These are phyloP conservation scores for Tolypocladium inflatum DNA, from an alignment of 2,329 filamentous ascomycete genomes.

Conservation along the genomic window DNA sequence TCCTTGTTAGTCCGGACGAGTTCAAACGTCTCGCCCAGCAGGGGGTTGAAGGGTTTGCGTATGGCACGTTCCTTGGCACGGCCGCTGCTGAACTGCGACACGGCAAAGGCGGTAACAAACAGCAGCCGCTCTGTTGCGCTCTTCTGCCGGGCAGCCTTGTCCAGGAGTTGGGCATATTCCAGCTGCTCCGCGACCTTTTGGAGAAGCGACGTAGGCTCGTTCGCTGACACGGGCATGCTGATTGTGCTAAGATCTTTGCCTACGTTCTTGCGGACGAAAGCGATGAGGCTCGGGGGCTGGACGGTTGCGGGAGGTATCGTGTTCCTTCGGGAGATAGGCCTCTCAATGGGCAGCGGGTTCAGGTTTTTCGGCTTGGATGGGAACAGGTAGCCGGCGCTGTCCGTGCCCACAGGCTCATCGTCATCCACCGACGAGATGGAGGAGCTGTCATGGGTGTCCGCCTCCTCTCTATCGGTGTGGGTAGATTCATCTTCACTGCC, in stretches of 20 bases:
- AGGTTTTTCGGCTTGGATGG: constrained; percentile 69
- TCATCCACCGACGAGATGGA: constrained; percentile 51
- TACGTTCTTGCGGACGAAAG: constrained; percentile 92
- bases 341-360: constrained; percentile 63
- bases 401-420: constrained; percentile 47
- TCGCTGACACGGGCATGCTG: constrained; percentile 93
- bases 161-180: constrained; percentile 80
- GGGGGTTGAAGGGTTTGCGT: constrained; percentile 93
- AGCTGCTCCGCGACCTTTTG: constrained; percentile 85
- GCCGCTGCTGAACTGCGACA: constrained; percentile 73
- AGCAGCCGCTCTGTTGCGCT: constrained; percentile 62
- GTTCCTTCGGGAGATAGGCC: constrained; percentile 54
- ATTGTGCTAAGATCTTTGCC: constrained; percentile 96
- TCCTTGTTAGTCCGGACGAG: constrained; percentile 76
- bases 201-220: constrained; percentile 81
- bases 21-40: constrained; percentile 93
- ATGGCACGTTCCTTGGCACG: constrained; percentile 85
- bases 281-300: constrained; percentile 81
- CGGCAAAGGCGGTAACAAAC: constrained; percentile 81
- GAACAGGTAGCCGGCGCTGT: constrained; percentile 56
- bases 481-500: constrained; percentile 55
- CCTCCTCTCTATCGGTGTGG: constrained; percentile 9
- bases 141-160: constrained; percentile 58
- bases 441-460: constrained; percentile 33
- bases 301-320: constrained; percentile 67